These are phyloP conservation scores for Fusarium foetens DNA, from an alignment of 2,329 filamentous ascomycete genomes.

Conservation along the genomic window DNA sequence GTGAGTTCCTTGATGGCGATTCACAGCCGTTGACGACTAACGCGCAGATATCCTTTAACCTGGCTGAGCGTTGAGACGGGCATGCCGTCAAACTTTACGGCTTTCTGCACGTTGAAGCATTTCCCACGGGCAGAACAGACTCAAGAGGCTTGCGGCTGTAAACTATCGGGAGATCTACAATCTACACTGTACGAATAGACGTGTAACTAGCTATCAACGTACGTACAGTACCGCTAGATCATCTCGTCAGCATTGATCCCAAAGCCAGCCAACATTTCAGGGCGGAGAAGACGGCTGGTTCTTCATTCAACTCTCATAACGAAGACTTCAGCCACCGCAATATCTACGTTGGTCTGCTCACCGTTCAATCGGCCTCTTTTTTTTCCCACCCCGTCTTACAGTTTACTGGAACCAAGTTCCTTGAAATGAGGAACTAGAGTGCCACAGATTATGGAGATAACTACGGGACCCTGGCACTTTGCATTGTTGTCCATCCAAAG, in stretches of 20 bases:
- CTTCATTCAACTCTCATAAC: constrained; percentile 3
- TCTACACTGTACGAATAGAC: constrained; percentile 3
- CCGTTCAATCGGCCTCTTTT: constrained; percentile 24
- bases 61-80: constrained; percentile 20
- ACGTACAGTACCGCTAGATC: constrained; percentile 7
- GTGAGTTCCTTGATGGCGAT: constrained; percentile 4
- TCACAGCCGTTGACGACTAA: not conserved
- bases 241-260: constrained; percentile 26
- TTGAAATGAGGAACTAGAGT: constrained; percentile 26
- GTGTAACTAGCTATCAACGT: not conserved
- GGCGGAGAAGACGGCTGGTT: constrained; percentile 19
- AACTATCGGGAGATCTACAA: constrained; percentile 1
- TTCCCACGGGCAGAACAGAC: not conserved
- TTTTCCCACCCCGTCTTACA: constrained; percentile 24
- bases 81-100: constrained; percentile 29
- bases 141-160: constrained; percentile 12
- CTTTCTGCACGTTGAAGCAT: constrained; percentile 12
- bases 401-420: constrained; percentile 1
- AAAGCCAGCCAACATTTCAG: constrained; percentile 9
- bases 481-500: constrained; percentile 21
- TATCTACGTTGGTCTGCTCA: constrained; percentile 16
- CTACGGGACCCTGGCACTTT: constrained; percentile 24
- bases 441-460: constrained; percentile 31
- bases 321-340: constrained; percentile 30
- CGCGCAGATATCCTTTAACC: constrained; percentile 1